Percentiles rank a stretch among this genome's conserved stretches.
Conservation (phyloP, 2,329 filamentous ascomycete species). For the Sarocladium brachiariae region DNA sequence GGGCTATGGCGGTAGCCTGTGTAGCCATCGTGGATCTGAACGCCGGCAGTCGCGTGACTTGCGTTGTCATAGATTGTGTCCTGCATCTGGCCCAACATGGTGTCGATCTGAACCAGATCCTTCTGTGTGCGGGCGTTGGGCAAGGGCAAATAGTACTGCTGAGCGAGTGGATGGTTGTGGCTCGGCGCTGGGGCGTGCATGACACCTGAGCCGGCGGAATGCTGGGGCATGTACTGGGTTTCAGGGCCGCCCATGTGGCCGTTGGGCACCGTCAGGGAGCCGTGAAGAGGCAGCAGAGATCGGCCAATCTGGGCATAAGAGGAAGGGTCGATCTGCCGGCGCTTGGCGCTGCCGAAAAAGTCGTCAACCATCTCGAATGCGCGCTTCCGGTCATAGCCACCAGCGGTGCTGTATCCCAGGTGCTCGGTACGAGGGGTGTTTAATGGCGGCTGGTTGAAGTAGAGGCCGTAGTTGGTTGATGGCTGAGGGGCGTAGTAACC, state of each 20-base stretch:
- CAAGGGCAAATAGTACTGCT: slow-evolving; percentile 84
- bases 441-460: slow-evolving; percentile 63
- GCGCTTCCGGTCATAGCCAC: slow-evolving; percentile 69
- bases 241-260: slow-evolving; percentile 33
- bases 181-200: slow-evolving; percentile 51
- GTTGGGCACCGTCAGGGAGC: slow-evolving; percentile 57
- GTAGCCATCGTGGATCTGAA: slow-evolving; percentile 65
- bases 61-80: slow-evolving; percentile 92
- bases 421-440: slow-evolving; percentile 51
- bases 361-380: slow-evolving; percentile 85
- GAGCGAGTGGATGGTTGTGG: slow-evolving; percentile 43
- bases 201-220: slow-evolving; percentile 31
- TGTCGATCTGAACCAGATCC: slow-evolving; percentile 88
- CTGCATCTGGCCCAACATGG: slow-evolving; percentile 93
- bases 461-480: slow-evolving; percentile 62
- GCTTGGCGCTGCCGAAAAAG: slow-evolving; percentile 90
- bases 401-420: slow-evolving; percentile 50
- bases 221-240: slow-evolving; percentile 48
- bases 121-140: slow-evolving; percentile 86
- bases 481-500: slow-evolving; percentile 53
- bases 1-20: slow-evolving; percentile 53
- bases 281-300: slow-evolving; percentile 75
- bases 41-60: slow-evolving; percentile 70
- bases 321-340: slow-evolving; percentile 78
- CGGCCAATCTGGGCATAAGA: slow-evolving; percentile 92